Percentiles rank a stretch among this genome's conserved stretches.
Conservation (phyloP, 768 basidiomycete species). For the Russula dissimulans region DNA sequence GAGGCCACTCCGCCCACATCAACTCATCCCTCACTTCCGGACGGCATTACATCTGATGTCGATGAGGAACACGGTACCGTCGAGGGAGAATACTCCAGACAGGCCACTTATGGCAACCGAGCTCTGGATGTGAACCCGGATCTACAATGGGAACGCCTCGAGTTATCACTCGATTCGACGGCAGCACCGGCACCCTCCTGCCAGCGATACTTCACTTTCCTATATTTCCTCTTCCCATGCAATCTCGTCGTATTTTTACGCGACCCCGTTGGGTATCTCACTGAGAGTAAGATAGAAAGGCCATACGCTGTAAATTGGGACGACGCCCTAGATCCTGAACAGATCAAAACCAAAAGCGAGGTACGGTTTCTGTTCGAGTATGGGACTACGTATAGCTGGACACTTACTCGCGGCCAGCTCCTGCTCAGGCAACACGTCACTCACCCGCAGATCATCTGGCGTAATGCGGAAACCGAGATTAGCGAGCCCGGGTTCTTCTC, state of each 20-base stretch:
- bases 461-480: slow-evolving; percentile 11
- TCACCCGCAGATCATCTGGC: slow-evolving; percentile 19
- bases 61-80: not conserved
- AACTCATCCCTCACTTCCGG: slow-evolving; percentile 6
- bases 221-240: slow-evolving; percentile 89
- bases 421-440: slow-evolving; percentile 16
- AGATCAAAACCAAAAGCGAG: slow-evolving; percentile 65
- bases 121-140: slow-evolving; percentile 35
- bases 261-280: slow-evolving; percentile 55
- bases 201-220: slow-evolving; percentile 58
- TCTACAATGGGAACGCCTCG: slow-evolving; percentile 60
- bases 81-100: slow-evolving; percentile 9
- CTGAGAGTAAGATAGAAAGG: slow-evolving; percentile 38
- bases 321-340: slow-evolving; percentile 53
- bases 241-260: slow-evolving; percentile 77
- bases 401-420: not conserved
- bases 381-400: not conserved
- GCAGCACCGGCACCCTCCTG: slow-evolving; percentile 50
- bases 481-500: slow-evolving; percentile 10
- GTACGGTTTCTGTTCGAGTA: slow-evolving; percentile 30
- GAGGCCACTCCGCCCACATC: slow-evolving; percentile 32
- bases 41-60: slow-evolving; percentile 6
- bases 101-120: slow-evolving; percentile 3
- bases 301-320: slow-evolving; percentile 69
- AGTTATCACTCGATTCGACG: slow-evolving; percentile 46